Conservation (phyloP, 176 grass and related monocot species). For the Hyparrhenia diplandra region DNA sequence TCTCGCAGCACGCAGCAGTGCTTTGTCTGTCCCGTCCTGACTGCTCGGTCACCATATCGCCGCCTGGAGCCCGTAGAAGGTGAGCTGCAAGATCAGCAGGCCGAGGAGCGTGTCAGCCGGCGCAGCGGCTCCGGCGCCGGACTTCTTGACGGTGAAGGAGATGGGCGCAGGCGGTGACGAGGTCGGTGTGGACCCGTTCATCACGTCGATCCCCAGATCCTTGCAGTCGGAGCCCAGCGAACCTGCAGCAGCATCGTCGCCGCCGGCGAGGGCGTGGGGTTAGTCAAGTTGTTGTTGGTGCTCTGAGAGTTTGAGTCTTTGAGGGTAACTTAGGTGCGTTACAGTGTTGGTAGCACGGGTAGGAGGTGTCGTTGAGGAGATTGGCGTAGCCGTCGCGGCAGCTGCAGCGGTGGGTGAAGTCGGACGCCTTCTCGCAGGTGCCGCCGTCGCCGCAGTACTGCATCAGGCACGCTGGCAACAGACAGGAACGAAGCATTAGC, state of each 20-base stretch:
- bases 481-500: too few relatives aligned
- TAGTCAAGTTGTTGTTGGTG: background rate
- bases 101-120: background rate
- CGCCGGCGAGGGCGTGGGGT: background rate
- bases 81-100: background rate
- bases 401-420: constrained; percentile 29
- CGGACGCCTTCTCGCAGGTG: constrained; percentile 36
- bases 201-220: constrained; percentile 36
- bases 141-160: constrained; percentile 29
- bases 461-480: constrained; percentile 36
- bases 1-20: background rate
- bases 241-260: constrained; percentile 13
- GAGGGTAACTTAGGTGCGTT: background rate
- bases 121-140: background rate
- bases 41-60: background rate
- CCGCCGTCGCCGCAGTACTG: constrained; percentile 55
- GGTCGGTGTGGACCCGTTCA: constrained; percentile 24
- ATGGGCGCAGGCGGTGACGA: constrained; percentile 34
- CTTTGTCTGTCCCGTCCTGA: background rate
- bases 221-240: constrained; percentile 43
- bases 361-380: constrained; percentile 37
- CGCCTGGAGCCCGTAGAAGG: background rate
- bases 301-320: too few relatives aligned
- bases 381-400: constrained; percentile 50
- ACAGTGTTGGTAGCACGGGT: constrained; percentile 50